Base-by-base conservation (phyloP, 2,329 filamentous ascomycete species). In the Nemania sp. region DNA sequence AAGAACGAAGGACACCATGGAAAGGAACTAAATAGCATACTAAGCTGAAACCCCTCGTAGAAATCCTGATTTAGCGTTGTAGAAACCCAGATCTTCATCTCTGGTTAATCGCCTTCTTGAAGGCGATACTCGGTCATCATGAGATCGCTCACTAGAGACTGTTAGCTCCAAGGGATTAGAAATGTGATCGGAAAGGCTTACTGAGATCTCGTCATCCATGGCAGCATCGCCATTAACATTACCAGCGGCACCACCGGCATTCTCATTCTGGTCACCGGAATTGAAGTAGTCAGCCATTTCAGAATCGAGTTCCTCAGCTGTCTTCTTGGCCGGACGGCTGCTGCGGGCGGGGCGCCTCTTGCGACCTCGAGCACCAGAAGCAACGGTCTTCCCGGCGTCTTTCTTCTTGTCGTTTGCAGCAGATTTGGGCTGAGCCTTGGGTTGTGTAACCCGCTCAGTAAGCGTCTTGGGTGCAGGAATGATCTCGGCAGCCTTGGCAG, bases 231-330 rank as follows among this genome's bases (percentile, higher is more conserved):
- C 87, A 64, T 62, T 57, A 8, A 51, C 49, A 43, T 41, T 65
- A 4, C 57, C 64, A 2, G 49, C 45, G 10, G 49, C 88, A 58
- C 85, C 87, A 63, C 79, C 82, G 64, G 77, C 73, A 61, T 81
- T 83, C 72, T 84, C 84, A 60, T 80, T 83, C 72, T 82, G 78
- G 67, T 81, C 79, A 47, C 80, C 80, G 29, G 80, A 76, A 61
- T 86, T 89, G 79, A 97, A 98, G 84, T 99, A 99, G 81, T 98
- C 96, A 22, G 89, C 90, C 96, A 99, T 99, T 81, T 99, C 96
- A 4, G 93, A 94, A 80, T 99, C 96, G 27, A 99, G 89, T 83
- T 99, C 94, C 79, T 97, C 95, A 1, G 92, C 90, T 0, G 94
- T 97, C 92, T 98, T 98, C 84, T 97, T 85, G 77, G 90, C 83